A percentile compares a stretch with the other conserved stretches of the same genome.
These are phyloP conservation scores for Fusarium compactum DNA, from an alignment of 2,329 filamentous ascomycete species.

Conservation along the genomic window DNA sequence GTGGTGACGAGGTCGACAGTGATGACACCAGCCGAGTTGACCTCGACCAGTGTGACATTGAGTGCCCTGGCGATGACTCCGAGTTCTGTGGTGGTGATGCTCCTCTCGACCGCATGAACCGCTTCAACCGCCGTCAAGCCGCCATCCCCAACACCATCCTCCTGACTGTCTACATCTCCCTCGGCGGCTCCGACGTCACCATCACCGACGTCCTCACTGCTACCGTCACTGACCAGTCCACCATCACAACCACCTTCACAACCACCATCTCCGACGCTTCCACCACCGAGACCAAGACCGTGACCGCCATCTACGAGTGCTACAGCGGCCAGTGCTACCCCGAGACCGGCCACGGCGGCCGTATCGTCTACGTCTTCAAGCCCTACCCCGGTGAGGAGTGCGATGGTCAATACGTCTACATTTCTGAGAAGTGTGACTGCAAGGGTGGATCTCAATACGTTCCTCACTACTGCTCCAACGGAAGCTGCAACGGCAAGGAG, in stretches of 20 bases:
- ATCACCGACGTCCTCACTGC: slow-evolving; percentile 20
- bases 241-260: slow-evolving; percentile 37
- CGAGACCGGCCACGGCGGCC: slow-evolving; percentile 5
- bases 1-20: slow-evolving; percentile 34
- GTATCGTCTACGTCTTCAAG: slow-evolving; percentile 38
- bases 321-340: slow-evolving; percentile 33
- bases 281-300: slow-evolving; percentile 29
- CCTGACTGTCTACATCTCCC: slow-evolving; percentile 41
- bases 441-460: slow-evolving; percentile 37
- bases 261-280: slow-evolving; percentile 26
- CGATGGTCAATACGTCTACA: slow-evolving; percentile 35
- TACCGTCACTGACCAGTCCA: slow-evolving; percentile 34
- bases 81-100: slow-evolving; percentile 42
- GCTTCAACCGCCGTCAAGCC: slow-evolving; percentile 32
- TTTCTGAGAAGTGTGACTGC: slow-evolving; percentile 37
- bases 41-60: slow-evolving; percentile 25
- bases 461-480: slow-evolving; percentile 35
- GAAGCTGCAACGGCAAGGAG: slow-evolving; percentile 32
- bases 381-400: slow-evolving; percentile 36
- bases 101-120: slow-evolving; percentile 27
- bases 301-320: slow-evolving; percentile 41
- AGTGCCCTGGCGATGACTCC: slow-evolving; percentile 40
- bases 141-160: slow-evolving; percentile 37
- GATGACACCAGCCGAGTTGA: slow-evolving; percentile 21
- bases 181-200: slow-evolving; percentile 3